A percentile compares a stretch with the other conserved stretches of the same genome.
Evolutionary conservation across 306 rosid genomes (phyloP).

Genomic region (Lotus japonicus): DNA sequence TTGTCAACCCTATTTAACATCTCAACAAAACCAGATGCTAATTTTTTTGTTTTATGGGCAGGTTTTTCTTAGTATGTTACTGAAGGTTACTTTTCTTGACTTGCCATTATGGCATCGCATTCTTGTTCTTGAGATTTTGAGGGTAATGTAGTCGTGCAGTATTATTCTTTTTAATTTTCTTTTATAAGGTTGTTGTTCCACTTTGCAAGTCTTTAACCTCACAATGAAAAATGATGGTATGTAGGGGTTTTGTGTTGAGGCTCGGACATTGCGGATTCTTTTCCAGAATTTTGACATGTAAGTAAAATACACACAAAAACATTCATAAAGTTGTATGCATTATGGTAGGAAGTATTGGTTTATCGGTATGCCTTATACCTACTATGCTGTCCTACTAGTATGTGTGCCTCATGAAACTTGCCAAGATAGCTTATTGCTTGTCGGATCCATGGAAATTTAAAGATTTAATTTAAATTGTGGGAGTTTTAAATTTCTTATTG

Average conservation of each 20-base stretch:
- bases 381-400: background rate
- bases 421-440: background rate
- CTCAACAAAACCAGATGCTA: background rate
- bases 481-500: background rate
- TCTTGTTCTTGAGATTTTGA: constrained; percentile 94
- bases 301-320: constrained; percentile 20
- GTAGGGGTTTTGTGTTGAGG: constrained; percentile 95
- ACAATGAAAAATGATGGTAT: constrained; percentile 25
- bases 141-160: constrained; percentile 55
- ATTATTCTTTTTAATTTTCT: background rate
- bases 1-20: background rate
- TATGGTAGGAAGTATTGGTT: constrained; percentile 1
- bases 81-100: constrained; percentile 92
- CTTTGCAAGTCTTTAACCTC: constrained; percentile 2
- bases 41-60: constrained; percentile 26
- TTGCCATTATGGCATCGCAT: constrained; percentile 98
- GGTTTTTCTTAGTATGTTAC: constrained; percentile 97
- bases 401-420: background rate
- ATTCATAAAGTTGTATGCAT: background rate
- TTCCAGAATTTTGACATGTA: constrained; percentile 92
- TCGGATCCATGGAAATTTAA: background rate
- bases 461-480: background rate
- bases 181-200: constrained; percentile 17
- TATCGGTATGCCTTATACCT: background rate
- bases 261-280: constrained; percentile 80